A percentile compares a stretch with the other conserved stretches of the same genome.
Evolutionary conservation across 345 rosid genomes (phyloP).

Genomic region (Salix dunnii): DNA sequence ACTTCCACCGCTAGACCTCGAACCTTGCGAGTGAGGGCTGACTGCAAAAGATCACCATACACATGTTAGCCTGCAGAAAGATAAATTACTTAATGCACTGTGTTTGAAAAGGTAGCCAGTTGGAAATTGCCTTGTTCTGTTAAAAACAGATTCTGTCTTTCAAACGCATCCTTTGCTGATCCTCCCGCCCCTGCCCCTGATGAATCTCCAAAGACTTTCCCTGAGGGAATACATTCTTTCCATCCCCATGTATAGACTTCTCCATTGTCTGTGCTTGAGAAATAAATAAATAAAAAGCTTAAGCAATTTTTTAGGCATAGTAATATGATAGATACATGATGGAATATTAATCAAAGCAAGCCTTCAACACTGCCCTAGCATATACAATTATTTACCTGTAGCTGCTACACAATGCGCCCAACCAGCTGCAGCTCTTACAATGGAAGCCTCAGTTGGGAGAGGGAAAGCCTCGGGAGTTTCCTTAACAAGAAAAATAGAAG

Average conservation of each 20-base stretch:
- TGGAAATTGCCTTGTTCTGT: conserved; percentile 61
- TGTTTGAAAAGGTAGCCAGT: conserved; percentile 1
- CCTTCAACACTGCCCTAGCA: background rate
- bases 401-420: conserved; percentile 98
- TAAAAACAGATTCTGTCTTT: conserved; percentile 52
- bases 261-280: conserved; percentile 48
- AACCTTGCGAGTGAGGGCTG: conserved; percentile 57
- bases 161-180: conserved; percentile 47
- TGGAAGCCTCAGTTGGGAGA: conserved; percentile 68
- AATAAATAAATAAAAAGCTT: background rate
- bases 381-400: conserved; percentile 47
- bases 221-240: conserved; percentile 96
- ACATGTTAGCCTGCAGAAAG: conserved; percentile 14
- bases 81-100: background rate
- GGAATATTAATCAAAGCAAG: background rate
- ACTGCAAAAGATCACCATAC: conserved; percentile 35
- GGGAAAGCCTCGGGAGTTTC: conserved; percentile 95
- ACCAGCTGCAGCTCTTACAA: conserved; percentile 77
- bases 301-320: background rate
- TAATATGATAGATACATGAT: background rate
- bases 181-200: conserved; percentile 24
- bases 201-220: conserved; percentile 63
- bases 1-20: conserved; percentile 43
- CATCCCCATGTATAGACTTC: conserved; percentile 99
- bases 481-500: conserved; percentile 31